Conservation (phyloP, 352 stramenopile species). For the Phytophthora pluvialis region DNA sequence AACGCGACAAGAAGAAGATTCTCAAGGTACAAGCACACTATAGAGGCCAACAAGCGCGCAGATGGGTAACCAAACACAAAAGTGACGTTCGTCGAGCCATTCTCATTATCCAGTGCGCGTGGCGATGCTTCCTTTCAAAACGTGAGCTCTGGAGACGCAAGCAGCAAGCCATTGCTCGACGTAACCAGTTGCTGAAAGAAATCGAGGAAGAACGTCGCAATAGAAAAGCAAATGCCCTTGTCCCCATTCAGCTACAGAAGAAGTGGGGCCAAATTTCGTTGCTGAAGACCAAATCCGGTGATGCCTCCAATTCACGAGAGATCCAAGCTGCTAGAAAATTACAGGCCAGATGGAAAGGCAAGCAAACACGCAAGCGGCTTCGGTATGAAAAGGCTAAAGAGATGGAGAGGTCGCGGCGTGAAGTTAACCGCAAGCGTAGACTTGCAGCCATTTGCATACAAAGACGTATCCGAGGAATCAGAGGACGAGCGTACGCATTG, state of each 20-base stretch:
- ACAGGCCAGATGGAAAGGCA: conserved; percentile 61
- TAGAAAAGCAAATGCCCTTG: conserved; percentile 25
- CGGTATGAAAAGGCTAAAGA: conserved; percentile 49
- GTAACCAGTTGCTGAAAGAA: conserved; percentile 29
- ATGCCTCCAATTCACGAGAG: conserved; percentile 21
- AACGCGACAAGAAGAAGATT: conserved; percentile 65
- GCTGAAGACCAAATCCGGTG: conserved; percentile 2
- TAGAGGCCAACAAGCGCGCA: conserved; percentile 47
- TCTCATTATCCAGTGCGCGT: conserved; percentile 54
- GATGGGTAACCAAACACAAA: conserved; percentile 33
- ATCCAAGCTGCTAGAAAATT: conserved; percentile 45
- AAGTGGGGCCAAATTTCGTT: conserved; percentile 38
- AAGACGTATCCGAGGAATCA: conserved; percentile 57
- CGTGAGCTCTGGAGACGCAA: conserved; percentile 9
- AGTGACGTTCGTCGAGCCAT: conserved; percentile 32
- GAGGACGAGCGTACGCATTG: conserved; percentile 52
- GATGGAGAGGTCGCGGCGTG: conserved; percentile 39
- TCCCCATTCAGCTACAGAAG: conserved; percentile 29
- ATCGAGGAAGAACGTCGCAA: conserved; percentile 31
- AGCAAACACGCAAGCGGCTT: conserved; percentile 45
- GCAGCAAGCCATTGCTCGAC: conserved; percentile 12
- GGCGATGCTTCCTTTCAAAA: conserved; percentile 50
- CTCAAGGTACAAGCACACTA: conserved; percentile 61
- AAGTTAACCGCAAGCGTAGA: conserved; percentile 34
- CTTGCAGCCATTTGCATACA: conserved; percentile 62